Evolutionary conservation across 805 yeast genomes (phyloP).

Genomic region (Clavispora carvajalis): DNA sequence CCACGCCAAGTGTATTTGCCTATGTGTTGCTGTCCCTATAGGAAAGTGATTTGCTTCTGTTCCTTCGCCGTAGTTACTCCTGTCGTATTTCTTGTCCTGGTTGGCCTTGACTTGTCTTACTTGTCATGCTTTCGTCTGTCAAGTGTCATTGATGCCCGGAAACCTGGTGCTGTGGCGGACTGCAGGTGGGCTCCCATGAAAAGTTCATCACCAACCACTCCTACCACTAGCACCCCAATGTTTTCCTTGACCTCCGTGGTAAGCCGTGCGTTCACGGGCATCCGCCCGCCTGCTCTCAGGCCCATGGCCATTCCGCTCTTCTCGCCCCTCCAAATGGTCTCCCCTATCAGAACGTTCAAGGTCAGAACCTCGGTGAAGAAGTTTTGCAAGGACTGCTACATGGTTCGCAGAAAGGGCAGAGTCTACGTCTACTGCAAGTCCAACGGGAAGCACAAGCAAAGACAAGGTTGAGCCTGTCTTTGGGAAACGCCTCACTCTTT

Average conservation of each 20-base stretch:
- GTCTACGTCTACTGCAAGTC: slow-evolving; percentile 91
- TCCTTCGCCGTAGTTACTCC: too few relatives aligned
- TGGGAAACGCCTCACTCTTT: neutral
- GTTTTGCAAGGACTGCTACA: slow-evolving; percentile 82
- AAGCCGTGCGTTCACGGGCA: slow-evolving; percentile 11
- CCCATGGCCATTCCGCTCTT: slow-evolving; percentile 4
- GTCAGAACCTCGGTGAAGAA: slow-evolving; percentile 91
- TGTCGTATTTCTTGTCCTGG: too few relatives aligned
- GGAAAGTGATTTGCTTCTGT: too few relatives aligned
- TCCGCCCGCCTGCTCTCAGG: slow-evolving; percentile 7
- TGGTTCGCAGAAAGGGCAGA: slow-evolving; percentile 92
- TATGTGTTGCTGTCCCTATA: too few relatives aligned
- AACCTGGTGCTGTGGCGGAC: too few relatives aligned
- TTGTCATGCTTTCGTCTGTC: too few relatives aligned
- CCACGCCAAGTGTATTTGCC: neutral
- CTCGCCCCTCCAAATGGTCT: slow-evolving; percentile 7
- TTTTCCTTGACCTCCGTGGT: slow-evolving; percentile 12
- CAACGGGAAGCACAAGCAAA: slow-evolving; percentile 54
- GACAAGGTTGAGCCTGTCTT: slow-evolving; percentile 13
- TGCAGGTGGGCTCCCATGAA: neutral
- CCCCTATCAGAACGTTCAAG: slow-evolving; percentile 62
- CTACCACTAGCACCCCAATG: slow-evolving; percentile 7
- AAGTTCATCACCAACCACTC: neutral
- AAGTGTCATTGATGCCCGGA: too few relatives aligned
- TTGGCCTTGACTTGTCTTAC: too few relatives aligned